phyloP scores from a whole-genome alignment of 768 basidiomycete genomes.

The Hericium erinaceus region DNA sequence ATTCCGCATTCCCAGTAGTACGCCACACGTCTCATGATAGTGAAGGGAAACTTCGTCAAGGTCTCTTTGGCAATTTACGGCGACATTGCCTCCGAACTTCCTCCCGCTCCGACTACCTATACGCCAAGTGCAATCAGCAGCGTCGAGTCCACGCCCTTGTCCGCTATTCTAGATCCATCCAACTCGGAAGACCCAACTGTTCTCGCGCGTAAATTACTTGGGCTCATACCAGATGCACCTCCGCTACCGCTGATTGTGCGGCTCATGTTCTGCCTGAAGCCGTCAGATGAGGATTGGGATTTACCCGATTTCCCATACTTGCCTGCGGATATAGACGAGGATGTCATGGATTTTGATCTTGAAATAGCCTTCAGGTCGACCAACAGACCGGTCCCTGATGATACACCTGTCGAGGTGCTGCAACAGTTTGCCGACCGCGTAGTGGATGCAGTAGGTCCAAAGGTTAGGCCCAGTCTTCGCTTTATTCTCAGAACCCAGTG shows the following conservation, averaged over 20 bases:
- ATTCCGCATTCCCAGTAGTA: slow-evolving; percentile 30
- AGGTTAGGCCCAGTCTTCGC: slow-evolving; percentile 31
- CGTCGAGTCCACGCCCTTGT: slow-evolving; percentile 29
- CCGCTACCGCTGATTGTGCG: slow-evolving; percentile 56
- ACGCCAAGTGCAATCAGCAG: slow-evolving; percentile 31
- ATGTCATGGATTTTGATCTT: slow-evolving; percentile 44
- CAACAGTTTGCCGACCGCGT: slow-evolving; percentile 48
- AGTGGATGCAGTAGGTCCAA: slow-evolving; percentile 43
- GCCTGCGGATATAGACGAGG: slow-evolving; percentile 49
- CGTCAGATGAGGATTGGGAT: slow-evolving; percentile 74
- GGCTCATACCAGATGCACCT: slow-evolving; percentile 52
- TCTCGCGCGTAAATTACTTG: slow-evolving; percentile 53
- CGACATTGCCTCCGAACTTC: slow-evolving; percentile 41
- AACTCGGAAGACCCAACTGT: slow-evolving; percentile 48
- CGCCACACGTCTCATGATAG: slow-evolving; percentile 70
- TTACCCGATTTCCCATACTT: slow-evolving; percentile 63
- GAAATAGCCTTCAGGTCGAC: slow-evolving; percentile 45
- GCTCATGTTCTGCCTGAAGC: slow-evolving; percentile 75
- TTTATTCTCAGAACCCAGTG: not conserved
- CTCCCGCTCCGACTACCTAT: slow-evolving; percentile 28
- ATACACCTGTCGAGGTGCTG: slow-evolving; percentile 39
- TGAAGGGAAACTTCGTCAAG: slow-evolving; percentile 63
- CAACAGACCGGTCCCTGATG: slow-evolving; percentile 51
- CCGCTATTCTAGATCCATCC: slow-evolving; percentile 50
- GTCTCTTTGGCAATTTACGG: slow-evolving; percentile 57